Evolutionary conservation across 2,329 filamentous ascomycete genomes (phyloP), one percentile per base, ranked within the genome.

Genomic region (Fragosphaeria purpurea): DNA sequence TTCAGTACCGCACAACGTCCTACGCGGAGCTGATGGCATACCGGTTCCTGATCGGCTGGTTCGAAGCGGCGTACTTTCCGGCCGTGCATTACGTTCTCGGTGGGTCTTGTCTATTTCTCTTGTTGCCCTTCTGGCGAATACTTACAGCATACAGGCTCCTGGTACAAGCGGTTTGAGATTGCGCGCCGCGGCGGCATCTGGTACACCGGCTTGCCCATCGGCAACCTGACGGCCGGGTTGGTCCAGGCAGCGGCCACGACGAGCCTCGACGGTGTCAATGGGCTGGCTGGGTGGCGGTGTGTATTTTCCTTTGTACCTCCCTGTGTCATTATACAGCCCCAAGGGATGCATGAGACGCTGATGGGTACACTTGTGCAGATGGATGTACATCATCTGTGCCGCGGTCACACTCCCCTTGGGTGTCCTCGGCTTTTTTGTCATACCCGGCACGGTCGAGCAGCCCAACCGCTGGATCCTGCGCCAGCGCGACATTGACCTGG

Each of bases 171-270:
- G 22, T 66, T 69, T 9, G 80, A 83, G 53, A 69, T 84, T 0
- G 78, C 77, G 0, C 83, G 83, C 58, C 71, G 81, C 3, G 77
- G 71, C 4, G 79, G 76, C 35, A 75, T 84, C 46, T 84, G 83
- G 58, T 80, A 77, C 0, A 70, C 76, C 0, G 79, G 76, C 7
- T 79, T 77, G 1, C 66, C 81, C 2, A 75, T 65, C 8, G 63
- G 63, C 0, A 56, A 56, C 3, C 55, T 60, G 6, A 60, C 59
- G 39, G 55, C 57, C 30, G 63, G 64, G 4, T 64, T 61, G 46
- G 49, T 66, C n/a, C 61, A 64, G 37, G 61, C 62, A 3, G 62
- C 57, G 2, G 56, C 62, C 7, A 60, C 64, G 38, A 48, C 58
- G 34, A 57, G 56, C 12, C 53, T 66, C 9, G 48, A 66, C 46